Percentiles rank a stretch among this genome's conserved stretches.
phyloP scores from a whole-genome alignment of 306 rosid genomes.

The Abrus precatorius region DNA sequence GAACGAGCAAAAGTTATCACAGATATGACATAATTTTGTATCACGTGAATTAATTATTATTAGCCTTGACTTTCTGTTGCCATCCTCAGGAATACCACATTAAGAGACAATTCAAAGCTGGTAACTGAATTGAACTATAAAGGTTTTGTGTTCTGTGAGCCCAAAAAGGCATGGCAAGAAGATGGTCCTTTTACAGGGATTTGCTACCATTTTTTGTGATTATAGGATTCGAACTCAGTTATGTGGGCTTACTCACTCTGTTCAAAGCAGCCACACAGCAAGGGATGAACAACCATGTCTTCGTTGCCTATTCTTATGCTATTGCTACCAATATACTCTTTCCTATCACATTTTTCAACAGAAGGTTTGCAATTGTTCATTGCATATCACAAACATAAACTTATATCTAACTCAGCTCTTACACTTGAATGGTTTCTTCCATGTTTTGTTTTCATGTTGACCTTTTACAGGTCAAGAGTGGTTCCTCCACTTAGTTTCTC shows the following conservation, averaged over 20 bases:
- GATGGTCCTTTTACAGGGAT: constrained; percentile 54
- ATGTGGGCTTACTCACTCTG: constrained; percentile 76
- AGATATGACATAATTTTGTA: too few relatives aligned
- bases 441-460: constrained; percentile 8
- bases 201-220: constrained; percentile 65
- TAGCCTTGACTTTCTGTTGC: too few relatives aligned
- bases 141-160: background rate
- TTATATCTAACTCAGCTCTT: too few relatives aligned
- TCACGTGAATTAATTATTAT: too few relatives aligned
- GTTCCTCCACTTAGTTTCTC: constrained; percentile 79
- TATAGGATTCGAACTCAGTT: constrained; percentile 65
- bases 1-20: too few relatives aligned
- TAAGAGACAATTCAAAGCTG: too few relatives aligned
- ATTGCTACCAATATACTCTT: constrained; percentile 71
- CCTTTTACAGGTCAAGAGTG: constrained; percentile 63
- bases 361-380: constrained; percentile 36
- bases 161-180: constrained; percentile 43
- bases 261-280: constrained; percentile 82
- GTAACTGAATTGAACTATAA: background rate
- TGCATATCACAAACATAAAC: background rate
- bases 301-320: constrained; percentile 82
- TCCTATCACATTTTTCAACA: constrained; percentile 68
- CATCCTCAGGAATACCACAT: too few relatives aligned
- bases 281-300: constrained; percentile 90
- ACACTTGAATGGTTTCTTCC: background rate